Percentiles rank a stretch among this genome's conserved stretches.
These are phyloP conservation scores for Nissolia schottii DNA, from an alignment of 306 rosid species.

Conservation along the genomic window DNA sequence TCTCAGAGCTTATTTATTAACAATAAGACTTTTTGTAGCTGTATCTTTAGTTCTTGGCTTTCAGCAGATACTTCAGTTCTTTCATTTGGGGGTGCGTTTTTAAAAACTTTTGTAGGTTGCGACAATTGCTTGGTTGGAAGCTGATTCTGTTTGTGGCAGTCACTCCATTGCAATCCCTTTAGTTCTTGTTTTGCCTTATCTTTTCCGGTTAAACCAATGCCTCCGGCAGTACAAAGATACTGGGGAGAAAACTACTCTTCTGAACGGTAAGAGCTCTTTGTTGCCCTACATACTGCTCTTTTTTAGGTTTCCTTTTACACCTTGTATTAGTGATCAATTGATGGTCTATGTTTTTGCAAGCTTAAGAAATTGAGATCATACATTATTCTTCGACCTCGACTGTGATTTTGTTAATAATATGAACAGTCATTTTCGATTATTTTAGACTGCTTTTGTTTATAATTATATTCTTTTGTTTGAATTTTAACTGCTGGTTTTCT, in stretches of 20 bases:
- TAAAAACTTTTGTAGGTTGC: slow-evolving; percentile 70
- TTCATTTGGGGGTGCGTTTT: slow-evolving; percentile 17
- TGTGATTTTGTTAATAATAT: neutral
- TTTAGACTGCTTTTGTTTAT: neutral
- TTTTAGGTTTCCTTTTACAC: neutral
- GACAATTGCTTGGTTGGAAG: slow-evolving; percentile 99
- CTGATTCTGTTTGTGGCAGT: slow-evolving; percentile 85
- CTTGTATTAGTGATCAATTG: neutral
- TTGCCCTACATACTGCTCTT: neutral
- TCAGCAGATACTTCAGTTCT: slow-evolving; percentile 18
- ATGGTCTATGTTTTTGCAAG: neutral
- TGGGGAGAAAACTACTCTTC: slow-evolving; percentile 72
- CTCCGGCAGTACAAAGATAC: slow-evolving; percentile 94
- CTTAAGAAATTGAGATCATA: neutral
- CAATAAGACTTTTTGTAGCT: neutral
- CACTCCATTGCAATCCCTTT: slow-evolving; percentile 74
- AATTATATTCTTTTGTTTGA: neutral
- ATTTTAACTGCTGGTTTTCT: neutral
- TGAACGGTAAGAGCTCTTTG: slow-evolving; percentile 66
- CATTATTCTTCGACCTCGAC: neutral
- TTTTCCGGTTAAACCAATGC: slow-evolving; percentile 93
- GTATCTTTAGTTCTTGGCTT: slow-evolving; percentile 7
- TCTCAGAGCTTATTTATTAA: slow-evolving; percentile 1
- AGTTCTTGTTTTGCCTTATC: slow-evolving; percentile 93
- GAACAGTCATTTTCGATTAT: neutral